A percentile compares a stretch with the other conserved stretches of the same genome.
Evolutionary conservation across 805 yeast species (phyloP).

Genomic region (Candida maesae): DNA sequence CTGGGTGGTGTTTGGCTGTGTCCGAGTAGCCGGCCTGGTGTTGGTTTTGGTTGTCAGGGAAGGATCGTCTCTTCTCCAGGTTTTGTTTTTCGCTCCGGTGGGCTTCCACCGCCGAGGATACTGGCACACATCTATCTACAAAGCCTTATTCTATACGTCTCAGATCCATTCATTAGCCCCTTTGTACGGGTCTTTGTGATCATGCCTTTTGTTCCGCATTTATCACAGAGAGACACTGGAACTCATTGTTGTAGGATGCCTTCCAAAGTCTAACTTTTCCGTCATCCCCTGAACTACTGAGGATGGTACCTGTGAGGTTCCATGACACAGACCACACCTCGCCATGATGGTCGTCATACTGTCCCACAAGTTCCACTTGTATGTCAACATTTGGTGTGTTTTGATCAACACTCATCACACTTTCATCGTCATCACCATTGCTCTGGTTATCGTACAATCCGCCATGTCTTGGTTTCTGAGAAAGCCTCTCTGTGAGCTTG

Average conservation of each 20-base stretch:
- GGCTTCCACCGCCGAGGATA: too few relatives aligned
- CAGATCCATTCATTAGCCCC: too few relatives aligned
- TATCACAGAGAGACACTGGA: slow-evolving; percentile 87
- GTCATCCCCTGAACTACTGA: slow-evolving; percentile 94
- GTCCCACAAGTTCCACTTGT: slow-evolving; percentile 58
- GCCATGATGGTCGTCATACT: slow-evolving; percentile 71
- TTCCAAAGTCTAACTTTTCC: slow-evolving; percentile 92
- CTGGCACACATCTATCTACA: too few relatives aligned
- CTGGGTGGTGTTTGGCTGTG: too few relatives aligned
- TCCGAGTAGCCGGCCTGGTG: too few relatives aligned
- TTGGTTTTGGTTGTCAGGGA: too few relatives aligned
- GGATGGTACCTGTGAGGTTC: slow-evolving; percentile 90
- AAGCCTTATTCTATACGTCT: too few relatives aligned
- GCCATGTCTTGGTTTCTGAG: slow-evolving; percentile 4
- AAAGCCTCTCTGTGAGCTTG: slow-evolving; percentile 52
- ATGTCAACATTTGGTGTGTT: slow-evolving; percentile 28
- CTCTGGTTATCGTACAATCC: not conserved
- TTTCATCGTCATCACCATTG: slow-evolving; percentile 15
- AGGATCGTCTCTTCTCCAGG: slow-evolving; percentile 16
- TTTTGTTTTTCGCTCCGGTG: slow-evolving; percentile 4
- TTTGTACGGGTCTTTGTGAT: too few relatives aligned
- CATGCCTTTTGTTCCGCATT: slow-evolving; percentile 44
- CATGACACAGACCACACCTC: slow-evolving; percentile 97
- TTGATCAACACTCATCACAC: slow-evolving; percentile 19
- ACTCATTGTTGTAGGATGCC: slow-evolving; percentile 76